phyloP scores from a whole-genome alignment of 2,329 filamentous ascomycete genomes.

The Paramyrothecium sp. region DNA sequence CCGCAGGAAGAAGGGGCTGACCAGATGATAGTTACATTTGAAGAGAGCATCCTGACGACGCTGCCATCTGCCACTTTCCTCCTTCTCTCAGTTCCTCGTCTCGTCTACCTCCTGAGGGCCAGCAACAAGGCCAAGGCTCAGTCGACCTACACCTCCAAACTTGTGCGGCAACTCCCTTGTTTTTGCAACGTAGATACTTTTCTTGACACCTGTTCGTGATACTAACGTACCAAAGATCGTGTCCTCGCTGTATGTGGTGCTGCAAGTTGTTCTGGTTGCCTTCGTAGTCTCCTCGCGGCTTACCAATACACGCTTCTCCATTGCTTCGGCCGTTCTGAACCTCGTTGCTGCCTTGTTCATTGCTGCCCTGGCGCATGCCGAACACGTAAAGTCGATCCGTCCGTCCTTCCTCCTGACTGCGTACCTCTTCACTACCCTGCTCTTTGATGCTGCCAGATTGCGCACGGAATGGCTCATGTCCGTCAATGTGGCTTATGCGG shows the following conservation, averaged over 20 bases:
- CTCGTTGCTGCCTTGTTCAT: constrained; percentile 24
- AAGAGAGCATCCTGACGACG: constrained; percentile 24
- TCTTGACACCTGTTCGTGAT: not conserved
- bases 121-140: constrained; percentile 20
- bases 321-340: constrained; percentile 24
- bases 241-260: constrained; percentile 16
- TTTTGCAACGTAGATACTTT: not conserved
- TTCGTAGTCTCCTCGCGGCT: constrained; percentile 20
- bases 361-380: constrained; percentile 23
- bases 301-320: constrained; percentile 22
- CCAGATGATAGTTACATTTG: constrained; percentile 20
- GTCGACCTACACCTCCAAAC: constrained; percentile 23
- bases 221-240: constrained; percentile 13
- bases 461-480: constrained; percentile 30
- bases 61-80: constrained; percentile 22
- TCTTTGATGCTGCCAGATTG: constrained; percentile 29
- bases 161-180: constrained; percentile 11
- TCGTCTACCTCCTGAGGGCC: constrained; percentile 17
- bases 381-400: constrained; percentile 30
- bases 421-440: constrained; percentile 25
- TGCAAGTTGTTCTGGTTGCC: constrained; percentile 23
- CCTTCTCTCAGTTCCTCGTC: constrained; percentile 16
- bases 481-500: constrained; percentile 19
- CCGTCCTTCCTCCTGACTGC: constrained; percentile 27
- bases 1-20: constrained; percentile 6